Conservation (phyloP, 768 basidiomycete species). For the Amanita inopinata region DNA sequence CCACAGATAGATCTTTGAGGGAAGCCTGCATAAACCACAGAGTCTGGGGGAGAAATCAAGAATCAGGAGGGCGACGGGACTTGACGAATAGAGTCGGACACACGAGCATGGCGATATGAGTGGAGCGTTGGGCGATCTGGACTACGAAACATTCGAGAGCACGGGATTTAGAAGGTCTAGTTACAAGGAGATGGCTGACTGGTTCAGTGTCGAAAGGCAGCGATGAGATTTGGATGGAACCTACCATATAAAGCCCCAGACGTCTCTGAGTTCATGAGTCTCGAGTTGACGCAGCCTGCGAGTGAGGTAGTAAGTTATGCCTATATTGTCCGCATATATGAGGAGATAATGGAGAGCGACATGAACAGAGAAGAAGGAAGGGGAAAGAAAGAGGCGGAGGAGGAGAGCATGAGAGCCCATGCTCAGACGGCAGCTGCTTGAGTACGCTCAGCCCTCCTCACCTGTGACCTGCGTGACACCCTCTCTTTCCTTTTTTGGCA, state of each 20-base stretch:
- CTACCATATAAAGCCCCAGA: constrained; percentile 88
- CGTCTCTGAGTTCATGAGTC: constrained; percentile 64
- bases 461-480: constrained; percentile 16
- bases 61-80: background rate
- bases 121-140: constrained; percentile 80
- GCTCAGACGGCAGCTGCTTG: constrained; percentile 9
- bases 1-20: constrained; percentile 64
- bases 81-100: constrained; percentile 26
- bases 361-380: constrained; percentile 89
- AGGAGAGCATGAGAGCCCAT: constrained; percentile 78
- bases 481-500: constrained; percentile 14
- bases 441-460: constrained; percentile 10
- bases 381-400: constrained; percentile 85
- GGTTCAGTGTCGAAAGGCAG: constrained; percentile 10
- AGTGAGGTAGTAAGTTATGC: constrained; percentile 86
- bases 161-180: constrained; percentile 82
- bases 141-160: constrained; percentile 93
- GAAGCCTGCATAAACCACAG: constrained; percentile 99
- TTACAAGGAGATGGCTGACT: constrained; percentile 84
- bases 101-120: constrained; percentile 93
- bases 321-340: constrained; percentile 77
- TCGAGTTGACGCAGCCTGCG: constrained; percentile 60
- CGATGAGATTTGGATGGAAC: constrained; percentile 13
- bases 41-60: constrained; percentile 42
- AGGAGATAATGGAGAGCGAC: constrained; percentile 85